Conservation (phyloP, 2,329 filamentous ascomycete genomes). For the Fusarium goolgardi region DNA sequence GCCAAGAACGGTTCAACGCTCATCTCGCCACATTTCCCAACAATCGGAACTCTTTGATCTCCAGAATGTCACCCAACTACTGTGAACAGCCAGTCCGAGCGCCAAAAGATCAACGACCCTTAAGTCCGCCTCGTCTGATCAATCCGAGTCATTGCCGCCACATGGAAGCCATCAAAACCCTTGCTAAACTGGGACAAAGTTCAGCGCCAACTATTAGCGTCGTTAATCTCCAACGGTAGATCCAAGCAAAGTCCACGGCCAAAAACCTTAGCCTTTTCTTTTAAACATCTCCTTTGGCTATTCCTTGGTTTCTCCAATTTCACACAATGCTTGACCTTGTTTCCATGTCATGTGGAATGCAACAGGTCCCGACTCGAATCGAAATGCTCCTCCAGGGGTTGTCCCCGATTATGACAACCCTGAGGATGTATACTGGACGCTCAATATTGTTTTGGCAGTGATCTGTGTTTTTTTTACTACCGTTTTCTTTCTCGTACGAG, state of each 20-base stretch:
- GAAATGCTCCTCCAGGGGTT: slow-evolving; percentile 37
- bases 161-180: slow-evolving; percentile 7
- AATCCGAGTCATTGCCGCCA: slow-evolving; percentile 21
- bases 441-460: slow-evolving; percentile 27
- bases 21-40: neutral
- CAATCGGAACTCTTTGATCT: neutral
- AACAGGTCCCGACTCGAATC: slow-evolving; percentile 43
- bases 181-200: slow-evolving; percentile 1
- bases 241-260: neutral
- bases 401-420: slow-evolving; percentile 33
- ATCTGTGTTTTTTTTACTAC: slow-evolving; percentile 28
- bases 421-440: slow-evolving; percentile 38
- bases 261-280: neutral
- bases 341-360: slow-evolving; percentile 41
- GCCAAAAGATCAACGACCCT: slow-evolving; percentile 15
- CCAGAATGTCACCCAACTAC: neutral
- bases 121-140: neutral
- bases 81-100: neutral
- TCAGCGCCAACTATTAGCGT: slow-evolving; percentile 21
- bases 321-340: slow-evolving; percentile 6
- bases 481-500: slow-evolving; percentile 25
- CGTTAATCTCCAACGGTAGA: slow-evolving; percentile 16
- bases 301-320: neutral
- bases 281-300: neutral
- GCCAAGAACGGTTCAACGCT: neutral